Percentiles rank a stretch among this genome's conserved stretches.
phyloP scores from a whole-genome alignment of 1,139 yeast genomes.

The Suhomyces wounanorum region DNA sequence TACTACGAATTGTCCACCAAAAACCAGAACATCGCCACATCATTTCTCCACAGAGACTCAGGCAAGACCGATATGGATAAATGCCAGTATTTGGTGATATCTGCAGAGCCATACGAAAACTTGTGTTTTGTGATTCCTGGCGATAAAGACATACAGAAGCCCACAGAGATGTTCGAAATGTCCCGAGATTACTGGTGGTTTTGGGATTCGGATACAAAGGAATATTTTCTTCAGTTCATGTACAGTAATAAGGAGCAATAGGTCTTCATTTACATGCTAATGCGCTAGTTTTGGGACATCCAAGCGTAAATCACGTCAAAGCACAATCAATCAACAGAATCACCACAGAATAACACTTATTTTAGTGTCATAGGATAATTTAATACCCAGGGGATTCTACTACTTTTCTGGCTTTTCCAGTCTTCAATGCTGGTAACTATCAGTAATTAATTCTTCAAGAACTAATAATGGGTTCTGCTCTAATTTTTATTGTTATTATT shows the following conservation, averaged over 20 bases:
- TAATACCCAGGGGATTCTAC: too few relatives aligned
- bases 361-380: too few relatives aligned
- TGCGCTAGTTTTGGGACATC: too few relatives aligned
- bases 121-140: conserved; percentile 71
- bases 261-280: neutral
- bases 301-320: too few relatives aligned
- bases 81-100: conserved; percentile 68
- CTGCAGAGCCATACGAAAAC: conserved; percentile 85
- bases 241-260: conserved; percentile 31
- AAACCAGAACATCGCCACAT: conserved; percentile 32
- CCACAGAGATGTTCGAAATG: conserved; percentile 33
- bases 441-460: too few relatives aligned
- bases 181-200: conserved; percentile 61
- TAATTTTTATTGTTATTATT: too few relatives aligned
- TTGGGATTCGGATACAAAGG: conserved; percentile 70
- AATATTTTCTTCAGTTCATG: conserved; percentile 68
- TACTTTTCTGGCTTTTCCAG: too few relatives aligned
- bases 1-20: conserved; percentile 63
- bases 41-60: conserved; percentile 26
- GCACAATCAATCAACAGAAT: too few relatives aligned
- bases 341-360: too few relatives aligned
- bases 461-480: too few relatives aligned
- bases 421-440: too few relatives aligned
- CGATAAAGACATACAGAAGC: conserved; percentile 51
- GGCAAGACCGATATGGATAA: conserved; percentile 38